phyloP scores from a whole-genome alignment of 2,329 filamentous ascomycete genomes.

The Periglandula ipomoeae region DNA sequence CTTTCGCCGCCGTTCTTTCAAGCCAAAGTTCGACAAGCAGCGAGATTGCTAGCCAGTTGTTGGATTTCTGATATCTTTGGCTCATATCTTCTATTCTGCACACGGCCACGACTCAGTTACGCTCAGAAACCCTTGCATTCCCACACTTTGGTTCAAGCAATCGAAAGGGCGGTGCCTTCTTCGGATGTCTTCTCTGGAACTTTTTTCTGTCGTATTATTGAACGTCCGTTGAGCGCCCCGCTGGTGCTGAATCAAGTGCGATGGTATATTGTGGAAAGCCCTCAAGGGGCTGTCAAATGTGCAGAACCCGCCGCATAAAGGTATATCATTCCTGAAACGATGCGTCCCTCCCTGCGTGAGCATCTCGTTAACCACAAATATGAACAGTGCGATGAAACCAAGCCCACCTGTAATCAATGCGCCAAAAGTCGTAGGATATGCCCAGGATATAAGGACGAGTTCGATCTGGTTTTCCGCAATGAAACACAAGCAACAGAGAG shows the following conservation, averaged over 20 bases:
- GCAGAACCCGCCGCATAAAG: constrained; percentile 64
- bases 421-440: constrained; percentile 54
- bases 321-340: constrained; percentile 28
- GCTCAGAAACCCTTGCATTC: not conserved
- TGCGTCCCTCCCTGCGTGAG: not conserved
- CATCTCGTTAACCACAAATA: not conserved
- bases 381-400: constrained; percentile 55
- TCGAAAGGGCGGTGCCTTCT: not conserved
- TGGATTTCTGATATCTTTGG: not conserved
- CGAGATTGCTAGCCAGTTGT: not conserved
- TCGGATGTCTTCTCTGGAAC: not conserved
- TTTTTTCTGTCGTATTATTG: not conserved
- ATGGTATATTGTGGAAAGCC: constrained; percentile 62
- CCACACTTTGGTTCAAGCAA: not conserved
- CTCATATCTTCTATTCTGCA: not conserved
- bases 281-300: constrained; percentile 65
- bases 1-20: not conserved
- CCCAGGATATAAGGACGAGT: constrained; percentile 61
- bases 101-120: not conserved
- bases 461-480: constrained; percentile 64
- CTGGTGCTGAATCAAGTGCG: constrained; percentile 12
- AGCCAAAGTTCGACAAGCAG: not conserved
- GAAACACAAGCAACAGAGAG: constrained; percentile 60
- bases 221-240: not conserved
- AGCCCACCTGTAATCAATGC: constrained; percentile 57